phyloP scores from a whole-genome alignment of 2,329 filamentous ascomycete species.

The Endothia cerciana region DNA sequence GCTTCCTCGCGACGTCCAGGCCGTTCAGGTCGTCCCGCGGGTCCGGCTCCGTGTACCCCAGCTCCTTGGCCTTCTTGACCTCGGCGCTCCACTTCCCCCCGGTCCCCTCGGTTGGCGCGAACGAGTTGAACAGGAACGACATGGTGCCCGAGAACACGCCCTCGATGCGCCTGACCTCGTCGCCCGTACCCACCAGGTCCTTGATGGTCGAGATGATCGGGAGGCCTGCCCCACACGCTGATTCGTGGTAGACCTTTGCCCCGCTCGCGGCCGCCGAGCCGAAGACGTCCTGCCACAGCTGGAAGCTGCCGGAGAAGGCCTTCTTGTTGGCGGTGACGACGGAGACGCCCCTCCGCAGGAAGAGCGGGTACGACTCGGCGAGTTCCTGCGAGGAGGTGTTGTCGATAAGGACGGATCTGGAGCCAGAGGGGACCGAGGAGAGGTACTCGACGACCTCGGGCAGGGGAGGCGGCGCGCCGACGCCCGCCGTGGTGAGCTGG shows the following conservation, averaged over 20 bases:
- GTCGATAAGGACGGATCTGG: slow-evolving; percentile 84
- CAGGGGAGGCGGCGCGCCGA: slow-evolving; percentile 62
- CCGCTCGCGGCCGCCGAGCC: slow-evolving; percentile 68
- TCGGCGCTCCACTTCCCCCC: slow-evolving; percentile 89
- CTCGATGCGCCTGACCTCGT: slow-evolving; percentile 89
- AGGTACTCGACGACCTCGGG: slow-evolving; percentile 79
- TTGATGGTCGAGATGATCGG: slow-evolving; percentile 92
- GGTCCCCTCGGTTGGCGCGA: slow-evolving; percentile 76
- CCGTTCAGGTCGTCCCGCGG: slow-evolving; percentile 86
- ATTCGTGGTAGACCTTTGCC: slow-evolving; percentile 92
- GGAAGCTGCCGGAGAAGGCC: slow-evolving; percentile 82
- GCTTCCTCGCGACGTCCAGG: slow-evolving; percentile 89
- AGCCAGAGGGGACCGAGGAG: slow-evolving; percentile 64
- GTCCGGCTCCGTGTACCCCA: slow-evolving; percentile 91
- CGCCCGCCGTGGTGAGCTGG: slow-evolving; percentile 24
- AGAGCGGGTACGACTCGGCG: slow-evolving; percentile 79
- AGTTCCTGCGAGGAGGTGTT: slow-evolving; percentile 92
- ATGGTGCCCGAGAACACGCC: slow-evolving; percentile 98
- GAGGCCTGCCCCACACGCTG: slow-evolving; percentile 88
- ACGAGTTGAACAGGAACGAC: slow-evolving; percentile 97
- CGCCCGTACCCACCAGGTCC: slow-evolving; percentile 92
- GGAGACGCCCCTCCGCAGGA: slow-evolving; percentile 81
- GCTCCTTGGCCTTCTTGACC: slow-evolving; percentile 87
- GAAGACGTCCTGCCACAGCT: slow-evolving; percentile 89
- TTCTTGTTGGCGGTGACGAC: slow-evolving; percentile 99